These are phyloP conservation scores for Phytophthora multivora DNA, from an alignment of 352 stramenopile species.

Conservation along the genomic window DNA sequence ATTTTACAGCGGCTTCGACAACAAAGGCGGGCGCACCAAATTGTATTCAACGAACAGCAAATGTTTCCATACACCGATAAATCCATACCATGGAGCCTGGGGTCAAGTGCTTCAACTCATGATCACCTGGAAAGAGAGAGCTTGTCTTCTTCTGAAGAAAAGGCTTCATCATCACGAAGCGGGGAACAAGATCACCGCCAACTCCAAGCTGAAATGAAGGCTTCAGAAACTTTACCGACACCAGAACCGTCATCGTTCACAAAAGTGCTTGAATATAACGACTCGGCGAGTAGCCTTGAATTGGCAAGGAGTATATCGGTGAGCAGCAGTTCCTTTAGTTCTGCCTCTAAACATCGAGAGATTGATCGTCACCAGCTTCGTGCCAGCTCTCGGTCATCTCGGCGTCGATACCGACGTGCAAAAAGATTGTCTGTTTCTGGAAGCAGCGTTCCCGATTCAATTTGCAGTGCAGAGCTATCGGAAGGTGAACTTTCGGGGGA, in stretches of 20 bases:
- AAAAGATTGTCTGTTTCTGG: slow-evolving; percentile 11
- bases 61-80: background rate
- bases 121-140: background rate
- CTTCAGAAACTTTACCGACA: background rate
- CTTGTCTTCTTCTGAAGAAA: slow-evolving; percentile 16
- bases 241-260: slow-evolving; percentile 5
- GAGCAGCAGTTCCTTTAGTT: slow-evolving; percentile 21
- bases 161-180: background rate
- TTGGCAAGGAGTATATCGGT: slow-evolving; percentile 11
- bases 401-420: background rate
- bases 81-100: background rate
- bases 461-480: slow-evolving; percentile 46
- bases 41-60: slow-evolving; percentile 1
- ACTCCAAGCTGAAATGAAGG: background rate
- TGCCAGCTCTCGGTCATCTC: background rate
- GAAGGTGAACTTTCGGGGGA: slow-evolving; percentile 43
- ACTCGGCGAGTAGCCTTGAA: slow-evolving; percentile 11
- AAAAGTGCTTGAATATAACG: slow-evolving; percentile 6
- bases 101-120: background rate
- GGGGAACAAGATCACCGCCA: background rate
- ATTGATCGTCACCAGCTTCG: slow-evolving; percentile 24
- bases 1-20: slow-evolving; percentile 34
- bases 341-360: slow-evolving; percentile 10
- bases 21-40: slow-evolving; percentile 21
- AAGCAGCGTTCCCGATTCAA: slow-evolving; percentile 34